These are phyloP conservation scores for Nicotiana paniculata DNA, from an alignment of 257 asterid species.

Conservation along the genomic window DNA sequence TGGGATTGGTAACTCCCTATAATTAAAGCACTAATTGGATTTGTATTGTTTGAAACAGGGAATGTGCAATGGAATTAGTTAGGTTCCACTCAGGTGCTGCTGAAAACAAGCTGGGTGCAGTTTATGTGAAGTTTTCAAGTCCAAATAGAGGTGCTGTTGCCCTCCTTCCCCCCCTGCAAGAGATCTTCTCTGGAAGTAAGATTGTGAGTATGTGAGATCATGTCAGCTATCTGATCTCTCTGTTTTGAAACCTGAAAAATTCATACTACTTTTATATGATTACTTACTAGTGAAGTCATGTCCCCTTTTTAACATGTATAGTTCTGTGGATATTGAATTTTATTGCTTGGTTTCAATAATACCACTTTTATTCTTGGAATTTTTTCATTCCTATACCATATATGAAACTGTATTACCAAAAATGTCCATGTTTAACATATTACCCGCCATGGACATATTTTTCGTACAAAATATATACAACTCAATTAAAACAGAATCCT, in stretches of 20 bases:
- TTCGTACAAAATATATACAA: no score
- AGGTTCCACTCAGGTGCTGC: conserved; percentile 41
- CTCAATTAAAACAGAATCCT: no score
- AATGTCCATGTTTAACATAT: no score
- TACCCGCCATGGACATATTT: no score
- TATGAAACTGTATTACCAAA: no score
- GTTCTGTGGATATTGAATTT: not conserved
- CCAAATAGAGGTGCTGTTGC: conserved; percentile 65
- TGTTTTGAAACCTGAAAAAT: not conserved
- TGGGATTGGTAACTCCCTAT: not conserved
- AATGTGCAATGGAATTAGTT: conserved; percentile 60
- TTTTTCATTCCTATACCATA: no score
- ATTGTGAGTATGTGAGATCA: conserved; percentile 3
- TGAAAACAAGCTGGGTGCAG: conserved; percentile 59
- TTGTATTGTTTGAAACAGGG: conserved; percentile 18
- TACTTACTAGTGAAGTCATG: not conserved
- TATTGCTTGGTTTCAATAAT: not conserved
- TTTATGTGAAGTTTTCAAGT: conserved; percentile 42
- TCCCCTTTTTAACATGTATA: not conserved
- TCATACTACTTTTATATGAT: not conserved
- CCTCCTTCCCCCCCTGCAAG: conserved; percentile 59
- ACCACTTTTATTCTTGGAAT: no score
- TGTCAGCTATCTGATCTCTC: conserved; percentile 1
- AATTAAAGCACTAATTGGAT: not conserved
- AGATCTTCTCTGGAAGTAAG: conserved; percentile 7